Base-by-base conservation (phyloP, 2,329 filamentous ascomycete genomes). In the Lachnellula hyalina region DNA sequence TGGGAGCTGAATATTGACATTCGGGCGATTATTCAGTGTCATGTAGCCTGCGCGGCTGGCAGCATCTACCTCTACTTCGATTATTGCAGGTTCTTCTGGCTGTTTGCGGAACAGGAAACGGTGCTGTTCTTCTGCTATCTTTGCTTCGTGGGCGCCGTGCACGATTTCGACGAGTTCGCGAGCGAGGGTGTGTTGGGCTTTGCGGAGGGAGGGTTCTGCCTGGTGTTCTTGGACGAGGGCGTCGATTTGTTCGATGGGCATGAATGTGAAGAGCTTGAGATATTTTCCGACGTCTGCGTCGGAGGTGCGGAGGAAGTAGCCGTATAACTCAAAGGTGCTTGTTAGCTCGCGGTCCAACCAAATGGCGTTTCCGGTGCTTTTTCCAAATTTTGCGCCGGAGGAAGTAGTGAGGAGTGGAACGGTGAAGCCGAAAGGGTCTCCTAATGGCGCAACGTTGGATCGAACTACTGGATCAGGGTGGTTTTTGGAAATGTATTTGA, bases 321-420 rank as follows among this genome's bases (percentile, higher is more conserved):
- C 78, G 70, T 97, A 97, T 1, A 97, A 77, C 55, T 97, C 90
- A 66, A 93, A 96, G 0, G 85, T 76, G 32, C 81, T 85, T 1
- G 93, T 96, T 80, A 90, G 82, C 64, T 86, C 84, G 51, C 79
- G 78, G 70, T 96, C 90, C 3, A 99, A 80, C 94, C 94, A 99
- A 36, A 99, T 74, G 2, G 93, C 92, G 70, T 97, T 97, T 25
- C 92, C 93, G 2, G 90, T 88, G 59, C 86, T 95, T 75, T 99
- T 99, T 50, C 94, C 94, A 64, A 97, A 92, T 72, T 99, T 99
- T 68, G 83, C 84, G 17, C 94, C 94, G 0, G 88, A 82, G 1
- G 89, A 78, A 51, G 93, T 92, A 0, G 91, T 96, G 38, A 99
- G 76, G 1, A 99, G 81, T 0, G 94, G 94, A 0, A 93, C 90